phyloP scores from a whole-genome alignment of 768 basidiomycete species.

The Amanita inopinata region DNA sequence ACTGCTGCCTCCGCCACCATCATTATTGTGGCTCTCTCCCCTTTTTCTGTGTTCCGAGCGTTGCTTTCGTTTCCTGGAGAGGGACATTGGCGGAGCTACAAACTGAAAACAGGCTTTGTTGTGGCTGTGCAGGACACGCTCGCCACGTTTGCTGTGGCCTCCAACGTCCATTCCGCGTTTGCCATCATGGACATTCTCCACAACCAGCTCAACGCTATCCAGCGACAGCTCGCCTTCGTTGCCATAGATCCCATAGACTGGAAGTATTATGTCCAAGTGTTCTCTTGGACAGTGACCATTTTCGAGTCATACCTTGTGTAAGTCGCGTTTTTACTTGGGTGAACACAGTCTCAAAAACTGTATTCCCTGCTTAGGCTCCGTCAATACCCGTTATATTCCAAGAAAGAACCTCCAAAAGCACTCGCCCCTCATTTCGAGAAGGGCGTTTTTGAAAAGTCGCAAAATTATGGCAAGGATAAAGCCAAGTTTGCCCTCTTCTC shows the following conservation, averaged over 20 bases:
- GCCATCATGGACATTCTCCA: slow-evolving; percentile 55
- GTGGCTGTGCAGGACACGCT: slow-evolving; percentile 7
- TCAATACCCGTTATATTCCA: slow-evolving; percentile 81
- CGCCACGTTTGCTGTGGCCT: background rate
- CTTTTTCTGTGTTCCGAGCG: background rate
- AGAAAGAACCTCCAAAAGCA: slow-evolving; percentile 57
- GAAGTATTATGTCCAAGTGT: slow-evolving; percentile 70
- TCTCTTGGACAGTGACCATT: slow-evolving; percentile 68
- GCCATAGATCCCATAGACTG: slow-evolving; percentile 66
- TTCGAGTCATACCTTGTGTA: slow-evolving; percentile 87
- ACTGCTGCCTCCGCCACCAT: background rate
- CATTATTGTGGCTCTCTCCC: background rate
- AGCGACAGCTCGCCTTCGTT: slow-evolving; percentile 62
- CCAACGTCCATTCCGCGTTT: slow-evolving; percentile 7
- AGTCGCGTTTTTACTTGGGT: slow-evolving; percentile 23
- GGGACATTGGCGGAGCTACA: background rate
- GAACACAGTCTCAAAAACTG: background rate
- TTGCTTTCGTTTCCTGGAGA: slow-evolving; percentile 8
- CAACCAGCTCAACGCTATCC: slow-evolving; percentile 42
- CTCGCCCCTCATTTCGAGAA: slow-evolving; percentile 59
- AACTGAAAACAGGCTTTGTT: background rate
- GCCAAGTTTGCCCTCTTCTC: slow-evolving; percentile 72
- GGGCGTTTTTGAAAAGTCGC: slow-evolving; percentile 80
- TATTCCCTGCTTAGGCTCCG: slow-evolving; percentile 34
- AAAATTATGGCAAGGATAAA: slow-evolving; percentile 87